Conservation (phyloP, 495 filamentous ascomycete genomes). For the Penicillium argentinense region DNA sequence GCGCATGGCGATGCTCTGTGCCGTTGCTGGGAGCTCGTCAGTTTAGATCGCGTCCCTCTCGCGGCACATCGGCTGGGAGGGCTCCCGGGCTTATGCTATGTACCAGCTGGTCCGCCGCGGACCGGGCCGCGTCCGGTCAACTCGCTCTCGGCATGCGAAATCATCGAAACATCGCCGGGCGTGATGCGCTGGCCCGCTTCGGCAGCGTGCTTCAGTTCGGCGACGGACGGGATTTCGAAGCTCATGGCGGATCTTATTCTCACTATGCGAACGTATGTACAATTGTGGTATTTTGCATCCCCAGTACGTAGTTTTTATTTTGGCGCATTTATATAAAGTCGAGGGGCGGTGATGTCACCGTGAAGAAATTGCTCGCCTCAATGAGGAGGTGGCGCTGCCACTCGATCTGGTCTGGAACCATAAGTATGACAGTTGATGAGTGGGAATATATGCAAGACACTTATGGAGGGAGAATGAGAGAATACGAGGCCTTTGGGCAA, state of each 20-base stretch:
- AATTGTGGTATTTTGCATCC: neutral
- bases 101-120: constrained; percentile 55
- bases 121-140: constrained; percentile 48
- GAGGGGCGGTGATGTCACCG: constrained; percentile 28
- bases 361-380: constrained; percentile 23
- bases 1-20: constrained; percentile 35
- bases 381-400: constrained; percentile 23
- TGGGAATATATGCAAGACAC: no score
- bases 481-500: no score
- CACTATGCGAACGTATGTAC: neutral
- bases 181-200: constrained; percentile 37
- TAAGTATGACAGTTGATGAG: neutral
- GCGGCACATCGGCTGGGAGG: no score
- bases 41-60: no score
- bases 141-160: constrained; percentile 37
- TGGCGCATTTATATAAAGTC: constrained; percentile 12
- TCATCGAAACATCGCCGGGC: constrained; percentile 31
- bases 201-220: constrained; percentile 36
- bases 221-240: constrained; percentile 26
- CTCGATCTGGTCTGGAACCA: constrained; percentile 4
- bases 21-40: constrained; percentile 23
- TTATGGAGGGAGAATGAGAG: no score
- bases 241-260: constrained; percentile 10
- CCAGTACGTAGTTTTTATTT: neutral
- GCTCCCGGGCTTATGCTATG: constrained; percentile 27